Evolutionary conservation across 2,329 filamentous ascomycete genomes (phyloP), one percentile per base, ranked within the genome.

Genomic region (Ascochyta pisi): DNA sequence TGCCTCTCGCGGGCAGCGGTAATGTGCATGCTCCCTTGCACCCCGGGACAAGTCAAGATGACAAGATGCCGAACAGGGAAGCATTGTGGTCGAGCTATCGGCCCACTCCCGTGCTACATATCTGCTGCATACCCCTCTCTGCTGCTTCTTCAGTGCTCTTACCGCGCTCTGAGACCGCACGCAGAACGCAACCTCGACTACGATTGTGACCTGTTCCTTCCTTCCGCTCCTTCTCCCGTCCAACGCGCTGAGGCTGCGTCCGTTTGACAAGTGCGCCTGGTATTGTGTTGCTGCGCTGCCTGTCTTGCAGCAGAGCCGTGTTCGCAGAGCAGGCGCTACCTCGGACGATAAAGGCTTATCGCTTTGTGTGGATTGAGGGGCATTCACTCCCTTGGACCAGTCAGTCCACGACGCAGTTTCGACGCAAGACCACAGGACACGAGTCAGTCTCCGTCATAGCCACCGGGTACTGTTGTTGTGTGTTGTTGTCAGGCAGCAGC

Each of bases 281-380:
- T 31, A 13, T 12, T 31, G 29, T 31, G 29, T 31, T 31, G 29
- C 29, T 31, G 29, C 29, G 12, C 27, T 29, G 9, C 27, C 33
- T 40, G 27, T 26, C 29, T 35, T 38, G 54, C 45, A n/a, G 47
- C 64, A 58, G 62, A 61, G 47, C 49, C 55, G 60, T 40, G 31
- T 45, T 13, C 46, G 50, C 60, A 64, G 54, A 60, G 42, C 51
- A 54, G 58, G 59, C 64, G 68, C 66, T 63, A 67, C 70, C 66
- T 68, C 67, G 69, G 70, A 59, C 62, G 58, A 65, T 69, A 65
- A 57, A 68, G 61, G 68, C 71, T 72, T 73, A 73, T 74, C 70
- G 68, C 62, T 64, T 56, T 40, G 33, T 48, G 42, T 37, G 26
- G 50, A 66, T 57, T 63, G 65, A 66, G 62, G 66, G 66, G 60